Base-by-base conservation (phyloP, 805 yeast genomes). In the Grigorovia yakushimaensis region DNA sequence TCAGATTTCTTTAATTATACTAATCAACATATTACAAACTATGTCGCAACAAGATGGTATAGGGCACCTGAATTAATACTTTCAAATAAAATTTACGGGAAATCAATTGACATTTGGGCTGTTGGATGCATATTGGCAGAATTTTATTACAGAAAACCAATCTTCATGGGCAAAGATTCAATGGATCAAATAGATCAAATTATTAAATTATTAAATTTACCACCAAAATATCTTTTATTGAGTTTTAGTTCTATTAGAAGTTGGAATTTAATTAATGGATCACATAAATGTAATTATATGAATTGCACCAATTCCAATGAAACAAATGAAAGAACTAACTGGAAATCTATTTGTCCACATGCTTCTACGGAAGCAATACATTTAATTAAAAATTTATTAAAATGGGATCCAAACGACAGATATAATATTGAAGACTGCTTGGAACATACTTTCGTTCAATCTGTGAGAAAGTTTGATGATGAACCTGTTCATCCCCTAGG, bases 31-130 rank as follows among this genome's bases (percentile, higher is more conserved):
- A 84, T 85, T 23, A 85, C 95, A 10, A 82, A 79, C 55, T 89
- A 89, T 60, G 96, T 89, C 21, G 96, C 96, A 0, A 89, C 97
- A 0, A 69, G 97, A 49, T 89, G 96, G 96, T 89, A 89, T 59
- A 72, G 98, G 41, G 96, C 97, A 0, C 98, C 98, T 0, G 98
- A 89, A 58, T 71, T 89, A 43, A 77, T 89, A 41, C 64, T 88
- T 33, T 74, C 84, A 10, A 72, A 75, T 48, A 73, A 71, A 45
- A 58, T 55, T 17, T 87, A 87, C 59, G 74, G 79, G 3, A 83
- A 83, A 48, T 72, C 78, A 2, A 83, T 89, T 42, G 98, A 89
- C 62, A 72, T 89, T 71, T 89, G 98, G 98, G 88, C 96, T 0
- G 78, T 82, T 9, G 98, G 97, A 1, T 89, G 97, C 59, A 88